Conservation (phyloP, 1,139 yeast species). For the Blastobotrys proliferans region DNA sequence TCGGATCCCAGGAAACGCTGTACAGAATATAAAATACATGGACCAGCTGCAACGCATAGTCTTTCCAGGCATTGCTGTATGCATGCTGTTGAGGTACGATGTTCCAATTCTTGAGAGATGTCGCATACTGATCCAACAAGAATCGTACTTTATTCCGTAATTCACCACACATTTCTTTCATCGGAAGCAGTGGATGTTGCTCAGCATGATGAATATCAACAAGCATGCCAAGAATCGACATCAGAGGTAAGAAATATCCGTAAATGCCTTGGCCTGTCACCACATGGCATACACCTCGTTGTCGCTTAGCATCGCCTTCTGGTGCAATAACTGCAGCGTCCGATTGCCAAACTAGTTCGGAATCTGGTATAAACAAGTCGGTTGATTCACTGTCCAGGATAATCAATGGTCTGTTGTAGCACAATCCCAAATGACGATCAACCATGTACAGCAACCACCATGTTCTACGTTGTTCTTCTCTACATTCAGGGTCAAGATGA, state of each 20-base stretch:
- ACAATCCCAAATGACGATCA: slow-evolving; percentile 40
- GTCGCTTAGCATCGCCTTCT: slow-evolving; percentile 24
- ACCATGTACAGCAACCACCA: slow-evolving; percentile 43
- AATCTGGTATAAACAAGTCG: slow-evolving; percentile 36
- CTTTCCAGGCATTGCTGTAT: slow-evolving; percentile 27
- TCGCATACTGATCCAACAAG: slow-evolving; percentile 23
- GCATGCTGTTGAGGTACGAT: slow-evolving; percentile 22
- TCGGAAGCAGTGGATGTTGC: slow-evolving; percentile 22
- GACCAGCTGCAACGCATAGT: slow-evolving; percentile 26
- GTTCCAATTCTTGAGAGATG: slow-evolving; percentile 25
- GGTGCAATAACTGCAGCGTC: slow-evolving; percentile 24
- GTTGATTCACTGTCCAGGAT: slow-evolving; percentile 36
- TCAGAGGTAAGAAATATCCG: slow-evolving; percentile 28
- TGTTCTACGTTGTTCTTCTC: slow-evolving; percentile 41
- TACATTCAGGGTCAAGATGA: slow-evolving; percentile 31
- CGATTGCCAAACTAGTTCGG: slow-evolving; percentile 36
- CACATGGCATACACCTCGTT: slow-evolving; percentile 21
- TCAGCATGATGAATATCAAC: slow-evolving; percentile 26
- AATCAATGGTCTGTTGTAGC: slow-evolving; percentile 37
- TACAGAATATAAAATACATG: slow-evolving; percentile 27
- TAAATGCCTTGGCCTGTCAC: slow-evolving; percentile 27
- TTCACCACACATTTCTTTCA: slow-evolving; percentile 18
- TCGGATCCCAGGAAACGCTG: slow-evolving; percentile 29
- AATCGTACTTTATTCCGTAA: slow-evolving; percentile 19
- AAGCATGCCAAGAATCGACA: slow-evolving; percentile 28